Base-by-base conservation (phyloP, 108 stramenopile genomes). In the Skeletonema menzelii region DNA sequence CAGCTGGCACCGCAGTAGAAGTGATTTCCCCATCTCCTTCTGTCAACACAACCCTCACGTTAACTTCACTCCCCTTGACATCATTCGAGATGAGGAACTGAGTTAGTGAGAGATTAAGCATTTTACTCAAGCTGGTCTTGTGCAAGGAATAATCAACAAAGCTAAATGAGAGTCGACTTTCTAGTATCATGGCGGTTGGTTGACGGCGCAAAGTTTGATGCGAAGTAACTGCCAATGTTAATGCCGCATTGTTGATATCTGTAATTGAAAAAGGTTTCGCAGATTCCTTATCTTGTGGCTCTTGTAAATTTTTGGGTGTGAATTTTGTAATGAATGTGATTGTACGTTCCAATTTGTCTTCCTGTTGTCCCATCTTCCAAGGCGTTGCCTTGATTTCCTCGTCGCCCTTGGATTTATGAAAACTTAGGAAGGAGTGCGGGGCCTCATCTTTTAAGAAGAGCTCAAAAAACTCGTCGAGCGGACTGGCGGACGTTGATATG, bases 401-500 rank as follows among this genome's bases (percentile, higher is more conserved):
- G 27, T 82, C 80, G 0, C 80, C 80, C 19, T 82, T 77, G 8
- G 55, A 30, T 34, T 77, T 70, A 27, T 91, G 90, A 63, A 88
- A 94, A 8, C 42, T 59, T 11, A 49, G 53, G 19, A 91, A 79
- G 14, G 93, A 85, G 72, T 86, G 76, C 8, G 79, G 82, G 6
- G 93, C 93, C 65, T 88, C 80, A 57, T 94, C 82, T 5, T 82
- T 79, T 4, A 94, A 49, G 63, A 91, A 94, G 7, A 78, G 32
- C 32, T 73, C 56, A 53, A 74, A 90, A 37, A 89, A 94, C 4
- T 80, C 60, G 14, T 84, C 76, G 28, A 91, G 60, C 0, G 87
- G 77, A 22, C 20, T 19, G 8, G 5, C 17, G 8, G 49, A 22
- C 22, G 22, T 10, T 5, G 22, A 24, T 10, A 22, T 22, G 44